Percentiles rank a stretch among this genome's conserved stretches.
Evolutionary conservation across 306 rosid species (phyloP).

Genomic region (Inga laurina): DNA sequence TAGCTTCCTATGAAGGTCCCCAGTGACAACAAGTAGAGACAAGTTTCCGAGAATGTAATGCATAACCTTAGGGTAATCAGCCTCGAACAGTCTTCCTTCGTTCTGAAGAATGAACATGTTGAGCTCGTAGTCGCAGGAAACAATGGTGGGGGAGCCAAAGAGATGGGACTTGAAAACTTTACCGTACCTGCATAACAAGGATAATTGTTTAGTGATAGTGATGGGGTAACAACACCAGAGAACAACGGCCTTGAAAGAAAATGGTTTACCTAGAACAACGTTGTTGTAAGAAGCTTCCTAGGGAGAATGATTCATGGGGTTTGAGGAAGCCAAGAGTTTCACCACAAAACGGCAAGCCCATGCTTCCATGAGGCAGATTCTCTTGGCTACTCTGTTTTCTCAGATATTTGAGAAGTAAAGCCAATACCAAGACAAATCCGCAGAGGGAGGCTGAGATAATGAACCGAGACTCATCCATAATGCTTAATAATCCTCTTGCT

Average conservation of each 20-base stretch:
- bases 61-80: constrained; percentile 69
- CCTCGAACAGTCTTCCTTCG: constrained; percentile 67
- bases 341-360: constrained; percentile 74
- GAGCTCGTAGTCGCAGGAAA: constrained; percentile 76
- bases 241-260: background rate
- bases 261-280: constrained; percentile 56
- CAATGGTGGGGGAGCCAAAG: constrained; percentile 70
- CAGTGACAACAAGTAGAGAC: constrained; percentile 49
- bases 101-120: constrained; percentile 77
- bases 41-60: constrained; percentile 67
- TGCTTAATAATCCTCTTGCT: constrained; percentile 16
- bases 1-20: constrained; percentile 73
- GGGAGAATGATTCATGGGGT: constrained; percentile 64
- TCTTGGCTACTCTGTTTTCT: constrained; percentile 8
- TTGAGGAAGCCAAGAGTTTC: constrained; percentile 71
- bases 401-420: constrained; percentile 42
- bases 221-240: background rate
- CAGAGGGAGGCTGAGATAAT: constrained; percentile 33
- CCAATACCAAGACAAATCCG: constrained; percentile 30
- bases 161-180: constrained; percentile 76
- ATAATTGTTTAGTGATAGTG: constrained; percentile 1
- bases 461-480: constrained; percentile 37
- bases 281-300: constrained; percentile 61
- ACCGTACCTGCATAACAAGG: constrained; percentile 60
- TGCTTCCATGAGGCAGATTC: constrained; percentile 59